Conservation (phyloP, 352 stramenopile species). For the Blastocystis hominis region DNA sequence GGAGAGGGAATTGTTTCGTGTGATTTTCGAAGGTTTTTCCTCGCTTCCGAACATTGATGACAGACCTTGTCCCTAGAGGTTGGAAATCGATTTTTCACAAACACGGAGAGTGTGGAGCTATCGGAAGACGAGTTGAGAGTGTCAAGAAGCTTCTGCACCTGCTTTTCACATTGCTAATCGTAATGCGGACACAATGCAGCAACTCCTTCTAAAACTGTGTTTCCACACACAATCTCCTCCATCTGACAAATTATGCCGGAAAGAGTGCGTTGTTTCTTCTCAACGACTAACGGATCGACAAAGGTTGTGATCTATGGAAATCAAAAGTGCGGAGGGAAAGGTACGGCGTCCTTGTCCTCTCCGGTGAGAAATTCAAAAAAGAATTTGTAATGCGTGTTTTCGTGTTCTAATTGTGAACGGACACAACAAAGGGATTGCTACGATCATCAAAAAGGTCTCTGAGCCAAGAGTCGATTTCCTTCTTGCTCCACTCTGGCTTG, state of each 20-base stretch:
- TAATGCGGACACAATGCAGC: not conserved
- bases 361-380: not conserved
- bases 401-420: too few relatives aligned
- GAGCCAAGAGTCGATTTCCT: not conserved
- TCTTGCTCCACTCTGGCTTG: not conserved
- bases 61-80: not conserved
- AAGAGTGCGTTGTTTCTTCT: not conserved
- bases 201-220: not conserved
- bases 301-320: not conserved
- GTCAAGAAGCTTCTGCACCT: not conserved
- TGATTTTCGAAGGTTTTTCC: not conserved
- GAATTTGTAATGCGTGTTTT: not conserved
- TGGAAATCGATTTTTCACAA: not conserved
- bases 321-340: not conserved
- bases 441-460: not conserved
- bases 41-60: not conserved
- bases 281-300: not conserved
- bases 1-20: not conserved
- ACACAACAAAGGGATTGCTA: too few relatives aligned
- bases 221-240: not conserved
- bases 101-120: not conserved
- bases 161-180: not conserved
- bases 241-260: not conserved
- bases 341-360: not conserved
- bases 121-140: too few relatives aligned